Evolutionary conservation across 2,329 filamentous ascomycete genomes (phyloP).

Genomic region (Ophiostoma tasmaniense): DNA sequence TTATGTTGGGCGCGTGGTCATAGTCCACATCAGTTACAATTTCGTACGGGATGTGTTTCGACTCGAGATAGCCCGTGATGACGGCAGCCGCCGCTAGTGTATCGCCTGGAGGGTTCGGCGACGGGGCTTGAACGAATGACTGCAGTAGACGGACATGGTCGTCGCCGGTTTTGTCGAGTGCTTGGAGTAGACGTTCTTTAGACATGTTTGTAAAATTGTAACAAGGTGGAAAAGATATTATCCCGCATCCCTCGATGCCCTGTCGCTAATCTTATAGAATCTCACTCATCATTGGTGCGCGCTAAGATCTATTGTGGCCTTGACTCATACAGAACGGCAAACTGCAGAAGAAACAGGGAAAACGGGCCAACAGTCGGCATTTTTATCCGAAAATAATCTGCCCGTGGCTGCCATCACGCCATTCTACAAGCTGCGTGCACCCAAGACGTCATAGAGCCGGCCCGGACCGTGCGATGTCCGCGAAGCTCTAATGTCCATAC

Average conservation of each 20-base stretch:
- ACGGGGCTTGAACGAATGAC: conserved; percentile 14
- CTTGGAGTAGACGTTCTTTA: conserved; percentile 5
- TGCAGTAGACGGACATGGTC: conserved; percentile 12
- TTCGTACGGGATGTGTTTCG: background rate
- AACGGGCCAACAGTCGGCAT: background rate
- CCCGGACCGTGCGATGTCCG: background rate
- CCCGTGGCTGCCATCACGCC: background rate
- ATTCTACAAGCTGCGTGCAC: background rate
- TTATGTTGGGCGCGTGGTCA: background rate
- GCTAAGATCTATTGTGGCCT: background rate
- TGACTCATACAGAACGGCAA: background rate
- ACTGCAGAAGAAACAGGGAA: background rate
- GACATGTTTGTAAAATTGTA: background rate
- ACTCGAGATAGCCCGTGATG: background rate
- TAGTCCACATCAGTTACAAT: background rate
- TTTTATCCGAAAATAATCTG: background rate
- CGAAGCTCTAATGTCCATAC: background rate
- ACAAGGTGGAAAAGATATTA: too few species aligned
- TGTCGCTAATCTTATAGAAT: background rate
- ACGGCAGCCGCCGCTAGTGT: background rate
- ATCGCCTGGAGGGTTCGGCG: conserved; percentile 14
- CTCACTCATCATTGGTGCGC: background rate
- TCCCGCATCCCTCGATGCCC: background rate
- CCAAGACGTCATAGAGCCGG: background rate
- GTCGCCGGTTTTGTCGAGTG: conserved; percentile 6